Evolutionary conservation across 495 filamentous ascomycete species (phyloP).

Genomic region (Xylaria flabelliformis): DNA sequence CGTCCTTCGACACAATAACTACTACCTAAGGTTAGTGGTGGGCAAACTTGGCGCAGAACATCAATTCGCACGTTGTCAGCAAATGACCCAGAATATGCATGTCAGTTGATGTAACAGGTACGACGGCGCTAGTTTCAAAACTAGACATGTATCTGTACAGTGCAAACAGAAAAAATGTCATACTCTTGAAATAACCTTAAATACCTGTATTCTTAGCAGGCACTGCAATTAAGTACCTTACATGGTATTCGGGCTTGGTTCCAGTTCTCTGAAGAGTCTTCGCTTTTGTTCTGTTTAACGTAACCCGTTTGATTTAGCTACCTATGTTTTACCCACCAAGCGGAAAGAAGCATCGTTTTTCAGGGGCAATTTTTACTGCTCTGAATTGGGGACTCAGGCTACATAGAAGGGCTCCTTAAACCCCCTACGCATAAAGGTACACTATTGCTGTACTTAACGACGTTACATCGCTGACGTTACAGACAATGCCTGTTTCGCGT

Average conservation of each 20-base stretch:
- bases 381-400: background rate
- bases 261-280: background rate
- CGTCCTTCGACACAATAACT: background rate
- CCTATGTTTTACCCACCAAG: background rate
- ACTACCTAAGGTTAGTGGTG: background rate
- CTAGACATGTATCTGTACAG: background rate
- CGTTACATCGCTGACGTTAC: slow-evolving; percentile 6
- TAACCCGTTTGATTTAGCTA: background rate
- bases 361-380: background rate
- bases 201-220: background rate
- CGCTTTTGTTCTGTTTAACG: background rate
- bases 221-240: background rate
- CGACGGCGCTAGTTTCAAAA: background rate
- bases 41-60: background rate
- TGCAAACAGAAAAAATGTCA: background rate
- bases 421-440: slow-evolving; percentile 4
- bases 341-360: too few relatives aligned
- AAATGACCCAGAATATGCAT: background rate
- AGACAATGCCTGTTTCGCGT: slow-evolving; percentile 15
- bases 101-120: background rate
- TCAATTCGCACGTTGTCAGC: slow-evolving; percentile 23
- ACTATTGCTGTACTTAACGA: background rate
- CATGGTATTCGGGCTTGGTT: background rate
- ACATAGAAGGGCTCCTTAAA: background rate
- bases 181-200: slow-evolving; percentile 8